Evolutionary conservation across 176 grass and related monocot species (phyloP).

Genomic region (Raddia guianensis): DNA sequence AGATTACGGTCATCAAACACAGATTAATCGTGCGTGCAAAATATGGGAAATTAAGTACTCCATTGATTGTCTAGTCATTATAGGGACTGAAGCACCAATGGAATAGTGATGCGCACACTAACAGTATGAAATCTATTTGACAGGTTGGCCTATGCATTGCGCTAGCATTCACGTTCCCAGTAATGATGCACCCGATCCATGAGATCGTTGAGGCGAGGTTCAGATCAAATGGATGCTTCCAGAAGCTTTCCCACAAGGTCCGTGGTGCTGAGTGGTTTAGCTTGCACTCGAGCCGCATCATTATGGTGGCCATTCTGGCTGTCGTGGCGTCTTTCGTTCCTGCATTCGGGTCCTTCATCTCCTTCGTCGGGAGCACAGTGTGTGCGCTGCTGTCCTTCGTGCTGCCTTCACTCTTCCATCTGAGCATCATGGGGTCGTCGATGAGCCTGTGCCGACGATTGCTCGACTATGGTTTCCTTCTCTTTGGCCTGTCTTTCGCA

Average conservation of each 20-base stretch:
- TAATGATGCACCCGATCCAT: slow-evolving; percentile 94
- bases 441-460: slow-evolving; percentile 49
- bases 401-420: slow-evolving; percentile 70
- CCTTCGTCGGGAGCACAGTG: slow-evolving; percentile 88
- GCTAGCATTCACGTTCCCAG: slow-evolving; percentile 83
- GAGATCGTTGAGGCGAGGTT: slow-evolving; percentile 75
- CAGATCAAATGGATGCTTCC: slow-evolving; percentile 57
- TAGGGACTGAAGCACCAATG: neutral
- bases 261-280: slow-evolving; percentile 39
- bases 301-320: slow-evolving; percentile 44
- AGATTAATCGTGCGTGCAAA: neutral
- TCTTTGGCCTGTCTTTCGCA: slow-evolving; percentile 67
- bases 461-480: slow-evolving; percentile 62
- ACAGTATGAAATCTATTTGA: slow-evolving; percentile 25
- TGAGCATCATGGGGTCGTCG: slow-evolving; percentile 62
- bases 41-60: neutral
- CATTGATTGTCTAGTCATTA: neutral
- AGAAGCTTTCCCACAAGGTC: slow-evolving; percentile 43
- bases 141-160: slow-evolving; percentile 90
- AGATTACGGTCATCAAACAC: neutral
- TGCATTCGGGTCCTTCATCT: slow-evolving; percentile 72
- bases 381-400: slow-evolving; percentile 83
- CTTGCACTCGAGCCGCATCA: slow-evolving; percentile 60
- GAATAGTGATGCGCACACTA: neutral
- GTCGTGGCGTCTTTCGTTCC: slow-evolving; percentile 77